phyloP scores from a whole-genome alignment of 306 rosid genomes.

The Gastrolobium villosum region DNA sequence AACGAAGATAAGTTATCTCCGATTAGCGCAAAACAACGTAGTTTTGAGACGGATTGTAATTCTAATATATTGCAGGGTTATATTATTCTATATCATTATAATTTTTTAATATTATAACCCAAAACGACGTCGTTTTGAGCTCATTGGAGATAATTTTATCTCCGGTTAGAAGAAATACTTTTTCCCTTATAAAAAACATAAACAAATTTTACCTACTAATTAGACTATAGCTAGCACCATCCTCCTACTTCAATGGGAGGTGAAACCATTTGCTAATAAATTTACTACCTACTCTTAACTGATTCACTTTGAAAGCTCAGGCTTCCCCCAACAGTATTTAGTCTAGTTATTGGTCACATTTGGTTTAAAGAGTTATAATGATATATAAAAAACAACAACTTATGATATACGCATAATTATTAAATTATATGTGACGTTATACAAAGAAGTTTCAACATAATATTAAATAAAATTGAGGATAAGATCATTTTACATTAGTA shows the following conservation, averaged over 20 bases:
- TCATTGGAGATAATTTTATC: too few species aligned
- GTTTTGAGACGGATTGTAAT: too few species aligned
- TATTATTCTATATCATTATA: too few species aligned
- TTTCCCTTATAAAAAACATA: too few species aligned
- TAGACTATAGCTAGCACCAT: conserved; percentile 25
- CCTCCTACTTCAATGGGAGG: conserved; percentile 32
- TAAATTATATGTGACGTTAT: neutral
- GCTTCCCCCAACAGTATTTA: conserved; percentile 5
- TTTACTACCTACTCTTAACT: conserved; percentile 49
- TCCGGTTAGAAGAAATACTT: too few species aligned
- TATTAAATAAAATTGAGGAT: neutral
- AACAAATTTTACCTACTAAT: conserved; percentile 42
- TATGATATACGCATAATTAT: neutral
- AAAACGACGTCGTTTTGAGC: too few species aligned
- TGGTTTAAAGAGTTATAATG: conserved; percentile 20
- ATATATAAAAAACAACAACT: neutral
- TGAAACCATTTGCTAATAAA: conserved; percentile 33
- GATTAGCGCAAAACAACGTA: too few species aligned
- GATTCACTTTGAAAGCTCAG: conserved; percentile 6
- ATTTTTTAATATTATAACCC: too few species aligned
- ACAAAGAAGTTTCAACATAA: conserved; percentile 4
- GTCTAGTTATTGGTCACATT: conserved; percentile 42
- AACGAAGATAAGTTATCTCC: too few species aligned
- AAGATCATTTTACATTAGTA: too few species aligned
- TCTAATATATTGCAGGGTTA: too few species aligned